These are phyloP conservation scores for Colletotrichum costaricense DNA, from an alignment of 2,329 filamentous ascomycete genomes.

Conservation along the genomic window DNA sequence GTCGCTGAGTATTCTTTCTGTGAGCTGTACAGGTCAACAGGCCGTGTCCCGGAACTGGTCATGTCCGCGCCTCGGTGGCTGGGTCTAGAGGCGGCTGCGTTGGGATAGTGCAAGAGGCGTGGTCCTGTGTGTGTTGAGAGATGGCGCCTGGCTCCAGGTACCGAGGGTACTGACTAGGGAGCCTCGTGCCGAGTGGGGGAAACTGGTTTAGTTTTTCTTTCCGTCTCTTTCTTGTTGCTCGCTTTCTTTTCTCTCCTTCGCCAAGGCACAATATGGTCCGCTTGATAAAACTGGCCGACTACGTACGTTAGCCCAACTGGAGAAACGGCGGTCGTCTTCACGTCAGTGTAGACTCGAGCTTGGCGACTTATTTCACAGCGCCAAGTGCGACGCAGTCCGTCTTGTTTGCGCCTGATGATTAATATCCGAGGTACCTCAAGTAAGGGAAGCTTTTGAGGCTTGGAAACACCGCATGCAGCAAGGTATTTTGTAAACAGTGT, in stretches of 20 bases:
- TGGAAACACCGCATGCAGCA: background rate
- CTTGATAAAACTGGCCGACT: background rate
- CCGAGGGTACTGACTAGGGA: slow-evolving; percentile 28
- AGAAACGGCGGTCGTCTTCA: background rate
- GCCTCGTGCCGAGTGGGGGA: slow-evolving; percentile 30
- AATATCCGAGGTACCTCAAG: background rate
- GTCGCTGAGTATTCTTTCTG: background rate
- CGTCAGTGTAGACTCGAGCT: background rate
- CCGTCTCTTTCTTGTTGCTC: background rate
- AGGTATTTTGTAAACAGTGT: too few relatives aligned
- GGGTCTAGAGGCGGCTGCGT: slow-evolving; percentile 1
- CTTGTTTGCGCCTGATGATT: too few relatives aligned
- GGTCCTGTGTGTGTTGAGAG: background rate
- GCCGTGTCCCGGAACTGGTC: slow-evolving; percentile 7
- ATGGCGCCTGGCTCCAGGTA: slow-evolving; percentile 11
- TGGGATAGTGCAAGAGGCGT: background rate
- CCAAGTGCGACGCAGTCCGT: background rate
- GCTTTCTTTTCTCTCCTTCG: background rate
- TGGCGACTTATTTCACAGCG: background rate
- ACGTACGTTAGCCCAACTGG: background rate
- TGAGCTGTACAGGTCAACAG: background rate
- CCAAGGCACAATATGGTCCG: background rate
- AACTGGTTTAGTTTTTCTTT: background rate
- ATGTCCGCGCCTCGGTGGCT: slow-evolving; percentile 26
- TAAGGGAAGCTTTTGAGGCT: background rate